These are phyloP conservation scores for Quercus tomentella DNA, from an alignment of 331 rosid genomes.

Conservation along the genomic window DNA sequence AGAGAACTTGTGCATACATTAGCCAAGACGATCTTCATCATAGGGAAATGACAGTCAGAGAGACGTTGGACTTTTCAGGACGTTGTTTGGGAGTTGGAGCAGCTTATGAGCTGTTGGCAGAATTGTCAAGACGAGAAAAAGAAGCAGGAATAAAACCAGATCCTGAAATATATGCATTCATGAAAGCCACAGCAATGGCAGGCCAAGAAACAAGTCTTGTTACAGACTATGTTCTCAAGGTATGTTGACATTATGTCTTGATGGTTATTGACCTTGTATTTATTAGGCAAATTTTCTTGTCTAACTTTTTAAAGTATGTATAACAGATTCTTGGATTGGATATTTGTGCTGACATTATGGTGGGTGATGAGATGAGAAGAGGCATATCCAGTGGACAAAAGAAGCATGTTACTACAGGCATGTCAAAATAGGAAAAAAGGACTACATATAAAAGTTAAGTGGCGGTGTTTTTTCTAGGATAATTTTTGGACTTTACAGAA, in stretches of 20 bases:
- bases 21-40: slow-evolving; percentile 60
- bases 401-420: slow-evolving; percentile 52
- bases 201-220: slow-evolving; percentile 53
- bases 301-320: slow-evolving; percentile 17
- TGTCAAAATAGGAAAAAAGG: neutral
- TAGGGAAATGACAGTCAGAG: slow-evolving; percentile 67
- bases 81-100: slow-evolving; percentile 60
- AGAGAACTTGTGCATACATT: slow-evolving; percentile 61
- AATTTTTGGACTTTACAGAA: neutral
- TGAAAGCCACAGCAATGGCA: slow-evolving; percentile 57
- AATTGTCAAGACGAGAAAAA: slow-evolving; percentile 45
- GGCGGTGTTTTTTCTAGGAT: neutral
- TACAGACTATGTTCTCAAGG: slow-evolving; percentile 64
- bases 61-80: slow-evolving; percentile 51
- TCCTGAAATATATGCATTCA: slow-evolving; percentile 60
- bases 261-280: neutral
- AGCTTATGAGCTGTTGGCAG: slow-evolving; percentile 42
- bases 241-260: slow-evolving; percentile 18
- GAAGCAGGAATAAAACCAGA: slow-evolving; percentile 49
- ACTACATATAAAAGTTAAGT: neutral
- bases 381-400: slow-evolving; percentile 65
- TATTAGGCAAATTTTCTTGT: neutral
- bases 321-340: slow-evolving; percentile 58
- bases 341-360: slow-evolving; percentile 50
- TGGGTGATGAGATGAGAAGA: slow-evolving; percentile 64